phyloP scores from a whole-genome alignment of 192 early-diverging fungal species.

The Rhizoclosmatium globosum region DNA sequence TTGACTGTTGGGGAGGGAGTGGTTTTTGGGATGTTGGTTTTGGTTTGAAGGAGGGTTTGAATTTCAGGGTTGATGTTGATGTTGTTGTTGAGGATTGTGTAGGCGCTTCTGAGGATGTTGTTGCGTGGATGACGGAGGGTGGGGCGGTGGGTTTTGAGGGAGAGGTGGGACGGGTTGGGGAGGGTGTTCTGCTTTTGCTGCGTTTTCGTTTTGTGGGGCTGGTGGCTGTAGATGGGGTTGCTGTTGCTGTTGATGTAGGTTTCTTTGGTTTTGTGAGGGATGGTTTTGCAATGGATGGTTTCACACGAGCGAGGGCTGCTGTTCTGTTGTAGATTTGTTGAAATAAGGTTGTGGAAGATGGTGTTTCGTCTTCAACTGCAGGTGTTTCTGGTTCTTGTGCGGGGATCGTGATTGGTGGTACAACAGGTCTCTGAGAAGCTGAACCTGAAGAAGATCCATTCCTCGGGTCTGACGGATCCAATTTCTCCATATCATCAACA shows the following conservation, averaged over 20 bases:
- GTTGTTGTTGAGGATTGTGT: neutral
- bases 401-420: neutral
- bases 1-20: neutral
- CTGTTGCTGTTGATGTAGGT: neutral
- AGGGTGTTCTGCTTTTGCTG: neutral
- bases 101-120: neutral
- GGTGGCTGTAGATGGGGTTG: neutral
- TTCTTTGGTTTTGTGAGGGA: neutral
- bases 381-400: neutral
- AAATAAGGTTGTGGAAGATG: neutral
- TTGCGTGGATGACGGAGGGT: neutral
- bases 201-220: neutral
- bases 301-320: neutral
- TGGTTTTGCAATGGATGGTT: neutral
- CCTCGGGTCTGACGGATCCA: neutral
- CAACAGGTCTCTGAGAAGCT: neutral
- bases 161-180: neutral
- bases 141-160: neutral
- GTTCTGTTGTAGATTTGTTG: neutral
- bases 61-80: neutral
- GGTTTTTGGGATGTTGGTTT: neutral
- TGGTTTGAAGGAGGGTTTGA: constrained; percentile 21
- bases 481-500: neutral
- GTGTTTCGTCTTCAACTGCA: neutral
- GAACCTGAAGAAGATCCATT: neutral